Evolutionary conservation across 116 monocot species (phyloP).

Genomic region (Dioscorea cayenensis): DNA sequence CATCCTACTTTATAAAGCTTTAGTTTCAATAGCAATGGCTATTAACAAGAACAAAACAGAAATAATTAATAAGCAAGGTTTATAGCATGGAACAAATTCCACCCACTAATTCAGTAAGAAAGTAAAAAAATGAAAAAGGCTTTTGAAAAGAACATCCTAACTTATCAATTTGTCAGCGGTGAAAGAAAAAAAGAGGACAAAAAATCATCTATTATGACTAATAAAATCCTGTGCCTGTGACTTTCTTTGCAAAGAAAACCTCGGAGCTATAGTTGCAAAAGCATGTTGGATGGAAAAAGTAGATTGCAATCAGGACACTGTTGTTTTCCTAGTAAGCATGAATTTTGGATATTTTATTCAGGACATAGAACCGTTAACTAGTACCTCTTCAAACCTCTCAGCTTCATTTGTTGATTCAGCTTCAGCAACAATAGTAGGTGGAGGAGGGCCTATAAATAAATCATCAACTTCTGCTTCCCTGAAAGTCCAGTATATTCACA

Average conservation of each 20-base stretch:
- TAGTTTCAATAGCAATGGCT: background rate
- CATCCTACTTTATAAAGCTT: background rate
- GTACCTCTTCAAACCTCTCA: constrained; percentile 98
- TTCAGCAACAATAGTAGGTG: constrained; percentile 87
- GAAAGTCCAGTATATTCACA: constrained; percentile 5
- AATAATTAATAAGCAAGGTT: too few species aligned
- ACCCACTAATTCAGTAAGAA: too few species aligned
- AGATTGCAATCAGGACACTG: background rate
- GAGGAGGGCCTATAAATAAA: constrained; percentile 97
- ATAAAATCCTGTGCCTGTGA: too few species aligned
- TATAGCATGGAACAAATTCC: too few species aligned
- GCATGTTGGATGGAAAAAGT: background rate
- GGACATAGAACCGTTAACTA: background rate
- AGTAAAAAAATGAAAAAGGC: too few species aligned
- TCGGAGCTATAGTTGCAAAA: too few species aligned
- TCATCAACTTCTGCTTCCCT: constrained; percentile 78
- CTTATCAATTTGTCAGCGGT: too few species aligned
- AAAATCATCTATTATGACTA: too few species aligned
- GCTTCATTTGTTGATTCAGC: constrained; percentile 97
- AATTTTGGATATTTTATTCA: background rate
- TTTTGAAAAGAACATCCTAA: too few species aligned
- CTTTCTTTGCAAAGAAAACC: too few species aligned
- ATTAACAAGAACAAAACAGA: too few species aligned
- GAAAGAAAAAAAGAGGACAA: too few species aligned
- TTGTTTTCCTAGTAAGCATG: background rate